Conservation (phyloP, 2,329 filamentous ascomycete species). For the Mariannaea elegans region DNA sequence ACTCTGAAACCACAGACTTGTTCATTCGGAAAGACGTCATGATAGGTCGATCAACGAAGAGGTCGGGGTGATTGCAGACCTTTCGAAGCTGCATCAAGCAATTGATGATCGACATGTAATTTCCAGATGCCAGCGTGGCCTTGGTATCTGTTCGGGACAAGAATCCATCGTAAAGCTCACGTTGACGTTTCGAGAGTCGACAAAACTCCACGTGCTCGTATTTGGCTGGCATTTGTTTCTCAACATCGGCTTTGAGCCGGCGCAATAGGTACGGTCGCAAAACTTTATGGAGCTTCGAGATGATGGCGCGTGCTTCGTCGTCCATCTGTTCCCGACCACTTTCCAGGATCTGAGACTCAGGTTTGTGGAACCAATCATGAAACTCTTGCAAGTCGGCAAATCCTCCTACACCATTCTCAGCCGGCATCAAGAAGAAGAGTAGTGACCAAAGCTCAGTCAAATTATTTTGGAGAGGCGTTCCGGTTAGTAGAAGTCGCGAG, state of each 20-base stretch:
- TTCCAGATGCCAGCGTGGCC: constrained; percentile 88
- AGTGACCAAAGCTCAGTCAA: constrained; percentile 96
- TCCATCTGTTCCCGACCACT: constrained; percentile 94
- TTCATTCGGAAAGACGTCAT: constrained; percentile 96
- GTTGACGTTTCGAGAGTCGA: constrained; percentile 91
- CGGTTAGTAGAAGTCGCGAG: constrained; percentile 86
- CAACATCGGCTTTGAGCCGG: constrained; percentile 93
- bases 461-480: constrained; percentile 96
- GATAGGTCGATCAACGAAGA: constrained; percentile 95
- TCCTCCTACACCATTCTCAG: constrained; percentile 84
- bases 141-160: constrained; percentile 89
- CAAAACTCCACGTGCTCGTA: constrained; percentile 98
- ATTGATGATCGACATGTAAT: constrained; percentile 98
- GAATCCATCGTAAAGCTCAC: constrained; percentile 96
- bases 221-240: constrained; percentile 98
- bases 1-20: constrained; percentile 78
- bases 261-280: constrained; percentile 91
- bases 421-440: constrained; percentile 95
- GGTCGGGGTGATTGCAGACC: constrained; percentile 97
- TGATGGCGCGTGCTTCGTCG: constrained; percentile 89
- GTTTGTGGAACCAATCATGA: constrained; percentile 93
- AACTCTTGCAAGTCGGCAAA: constrained; percentile 97
- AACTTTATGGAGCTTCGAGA: constrained; percentile 92
- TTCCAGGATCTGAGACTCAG: constrained; percentile 94
- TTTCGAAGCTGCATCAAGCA: constrained; percentile 97